Conservation (phyloP, 1,139 yeast genomes). For the Pichia sp. region DNA sequence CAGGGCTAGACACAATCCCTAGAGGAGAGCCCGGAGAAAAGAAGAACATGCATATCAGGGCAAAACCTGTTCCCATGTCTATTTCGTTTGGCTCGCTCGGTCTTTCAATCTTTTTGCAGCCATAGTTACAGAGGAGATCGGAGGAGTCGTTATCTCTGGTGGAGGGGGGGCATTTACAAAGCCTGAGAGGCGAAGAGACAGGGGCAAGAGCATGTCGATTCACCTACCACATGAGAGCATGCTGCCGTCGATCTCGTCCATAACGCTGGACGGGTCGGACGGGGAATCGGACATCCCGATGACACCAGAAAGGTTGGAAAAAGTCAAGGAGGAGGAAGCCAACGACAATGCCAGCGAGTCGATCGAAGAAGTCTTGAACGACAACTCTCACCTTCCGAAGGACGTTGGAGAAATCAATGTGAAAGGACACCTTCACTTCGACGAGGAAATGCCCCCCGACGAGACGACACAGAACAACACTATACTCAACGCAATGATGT, state of each 20-base stretch:
- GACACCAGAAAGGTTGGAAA: slow-evolving; percentile 5
- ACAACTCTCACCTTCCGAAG: slow-evolving; percentile 15
- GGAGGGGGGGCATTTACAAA: too few relatives aligned
- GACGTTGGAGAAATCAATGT: slow-evolving; percentile 20
- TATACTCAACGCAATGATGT: slow-evolving; percentile 28
- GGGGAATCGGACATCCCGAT: slow-evolving; percentile 11
- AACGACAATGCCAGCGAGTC: slow-evolving; percentile 11
- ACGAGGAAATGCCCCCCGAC: slow-evolving; percentile 24
- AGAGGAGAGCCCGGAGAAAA: neutral
- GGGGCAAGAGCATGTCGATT: slow-evolving; percentile 4
- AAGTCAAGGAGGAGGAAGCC: slow-evolving; percentile 10
- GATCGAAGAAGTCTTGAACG: slow-evolving; percentile 9
- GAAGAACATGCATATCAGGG: neutral
- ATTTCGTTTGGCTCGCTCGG: neutral
- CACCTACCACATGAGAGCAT: slow-evolving; percentile 9
- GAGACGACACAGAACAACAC: slow-evolving; percentile 31
- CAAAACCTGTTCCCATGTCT: neutral
- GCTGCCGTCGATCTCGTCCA: slow-evolving; percentile 14
- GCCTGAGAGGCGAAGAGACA: neutral
- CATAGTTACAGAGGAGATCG: neutral
- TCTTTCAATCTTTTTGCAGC: neutral
- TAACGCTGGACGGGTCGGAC: slow-evolving; percentile 9
- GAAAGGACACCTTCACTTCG: slow-evolving; percentile 20
- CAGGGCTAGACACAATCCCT: too few relatives aligned
- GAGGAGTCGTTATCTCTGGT: too few relatives aligned